Evolutionary conservation across 148 eudicot genomes (phyloP), one percentile per base, ranked within the genome.

Genomic region (Bassia scoparia): DNA sequence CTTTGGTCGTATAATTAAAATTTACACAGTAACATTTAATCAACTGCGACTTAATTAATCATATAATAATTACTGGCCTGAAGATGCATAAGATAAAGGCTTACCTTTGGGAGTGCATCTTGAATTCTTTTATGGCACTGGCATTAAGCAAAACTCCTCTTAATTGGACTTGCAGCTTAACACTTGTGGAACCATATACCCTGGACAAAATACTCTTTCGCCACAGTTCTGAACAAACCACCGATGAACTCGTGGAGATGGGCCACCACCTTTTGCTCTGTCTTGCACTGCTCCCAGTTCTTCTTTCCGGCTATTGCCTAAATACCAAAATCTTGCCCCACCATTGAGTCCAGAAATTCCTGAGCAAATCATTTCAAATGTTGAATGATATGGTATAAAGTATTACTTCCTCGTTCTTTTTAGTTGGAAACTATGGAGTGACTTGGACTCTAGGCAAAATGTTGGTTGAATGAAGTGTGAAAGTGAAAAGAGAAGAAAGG

Each of bases 201-300:
- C 97, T 82, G 81, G 88, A 71, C 81, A 79, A 52, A 90, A 81
- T 88, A 96, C 85, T 87, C 83, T 85, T 89, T 79, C 88, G 86
- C n/a, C 69, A 90, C 85, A 70, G 70, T 37, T n/a, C 89, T 92
- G 4, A 95, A 88, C 48, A 96, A 92, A 35, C 99, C 99, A 61
- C 79, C 79, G 72, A 76, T 54, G 99, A 49, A 96, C 97, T 58
- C 83, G 86, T 8, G 99, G 97, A 50, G 81, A 84, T 11, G 99
- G 99, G 92, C 97, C 99, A 90, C 99, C 99, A 96, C 74, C 90
- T 84, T 77, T 77, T 85, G 87, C 95, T 92, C 81, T 83, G 83
- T 63, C 92, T 87, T 15, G 74, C 77, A 55, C 83, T 84, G 5
- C 84, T 86, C 60, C 80, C 88, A 64, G 84, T 86, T 66, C 90